Percentiles rank a stretch among this genome's conserved stretches.
phyloP scores from a whole-genome alignment of 768 basidiomycete genomes.

The button mushroom (Agaricus bisporus) region DNA sequence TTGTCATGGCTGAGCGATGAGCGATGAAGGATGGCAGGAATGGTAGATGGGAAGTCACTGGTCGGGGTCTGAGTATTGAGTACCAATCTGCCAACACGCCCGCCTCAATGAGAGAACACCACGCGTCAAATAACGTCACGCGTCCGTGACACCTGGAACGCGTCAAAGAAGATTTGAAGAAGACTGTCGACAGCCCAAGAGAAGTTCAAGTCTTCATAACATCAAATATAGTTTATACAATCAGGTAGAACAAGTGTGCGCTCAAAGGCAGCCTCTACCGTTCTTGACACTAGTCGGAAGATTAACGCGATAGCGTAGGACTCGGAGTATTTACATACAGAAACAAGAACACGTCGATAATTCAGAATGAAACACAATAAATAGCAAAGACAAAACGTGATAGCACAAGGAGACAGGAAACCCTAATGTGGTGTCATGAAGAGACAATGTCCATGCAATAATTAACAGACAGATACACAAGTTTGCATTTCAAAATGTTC shows the following conservation, averaged over 20 bases:
- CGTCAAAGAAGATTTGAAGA: too few species aligned
- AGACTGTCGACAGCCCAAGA: too few species aligned
- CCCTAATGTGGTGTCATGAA: neutral
- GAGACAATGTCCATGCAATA: slow-evolving; percentile 1
- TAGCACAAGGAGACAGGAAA: slow-evolving; percentile 1
- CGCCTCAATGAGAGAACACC: slow-evolving; percentile 7
- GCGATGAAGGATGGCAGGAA: neutral
- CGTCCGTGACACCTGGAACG: slow-evolving; percentile 16
- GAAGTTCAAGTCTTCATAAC: too few species aligned
- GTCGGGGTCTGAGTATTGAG: neutral
- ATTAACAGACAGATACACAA: neutral
- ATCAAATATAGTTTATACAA: too few species aligned
- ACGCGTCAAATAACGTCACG: slow-evolving; percentile 13
- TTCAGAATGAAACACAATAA: neutral
- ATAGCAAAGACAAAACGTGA: slow-evolving; percentile 2
- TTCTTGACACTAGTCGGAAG: neutral
- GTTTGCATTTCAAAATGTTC: neutral
- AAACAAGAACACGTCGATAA: neutral
- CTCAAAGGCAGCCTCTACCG: too few species aligned
- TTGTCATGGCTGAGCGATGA: slow-evolving; percentile 27
- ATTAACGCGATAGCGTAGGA: neutral
- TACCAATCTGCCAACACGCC: neutral
- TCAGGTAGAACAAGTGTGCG: too few species aligned
- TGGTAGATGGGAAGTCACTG: neutral
- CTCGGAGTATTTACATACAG: neutral